Conservation (phyloP, 2,329 filamentous ascomycete species). For the Rhynchosporium agropyri region DNA sequence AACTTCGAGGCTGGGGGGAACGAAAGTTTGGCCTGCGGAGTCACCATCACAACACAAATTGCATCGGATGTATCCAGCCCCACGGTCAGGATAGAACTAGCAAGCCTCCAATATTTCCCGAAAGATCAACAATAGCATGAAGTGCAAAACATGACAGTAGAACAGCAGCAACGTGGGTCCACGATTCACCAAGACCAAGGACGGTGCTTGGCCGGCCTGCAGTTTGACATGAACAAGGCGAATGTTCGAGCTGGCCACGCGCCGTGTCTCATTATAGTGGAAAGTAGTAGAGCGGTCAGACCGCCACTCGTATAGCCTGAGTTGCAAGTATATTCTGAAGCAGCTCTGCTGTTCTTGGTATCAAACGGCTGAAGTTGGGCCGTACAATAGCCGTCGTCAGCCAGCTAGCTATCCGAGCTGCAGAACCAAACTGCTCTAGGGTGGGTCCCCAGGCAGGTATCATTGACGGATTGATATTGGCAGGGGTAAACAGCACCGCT, state of each 20-base stretch:
- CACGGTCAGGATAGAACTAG: neutral
- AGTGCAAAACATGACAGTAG: neutral
- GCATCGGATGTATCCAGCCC: conserved; percentile 1
- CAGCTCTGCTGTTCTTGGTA: conserved; percentile 2
- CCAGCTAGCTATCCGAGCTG: neutral
- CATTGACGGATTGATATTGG: neutral
- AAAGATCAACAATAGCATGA: conserved; percentile 5
- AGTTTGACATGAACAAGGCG: neutral
- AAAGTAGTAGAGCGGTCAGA: conserved; percentile 12
- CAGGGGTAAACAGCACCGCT: conserved; percentile 1
- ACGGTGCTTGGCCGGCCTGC: conserved; percentile 12
- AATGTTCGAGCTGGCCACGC: conserved; percentile 1
- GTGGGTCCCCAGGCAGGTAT: neutral
- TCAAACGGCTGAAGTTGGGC: conserved; percentile 14
- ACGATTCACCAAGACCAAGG: conserved; percentile 2
- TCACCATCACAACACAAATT: conserved; percentile 5
- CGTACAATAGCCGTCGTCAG: conserved; percentile 1
- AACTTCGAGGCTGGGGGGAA: conserved; percentile 13
- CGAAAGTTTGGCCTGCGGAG: conserved; percentile 6
- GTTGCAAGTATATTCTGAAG: neutral
- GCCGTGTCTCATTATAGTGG: conserved; percentile 11
- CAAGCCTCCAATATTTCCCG: conserved; percentile 6
- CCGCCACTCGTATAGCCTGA: conserved; percentile 15
- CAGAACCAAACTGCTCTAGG: neutral
- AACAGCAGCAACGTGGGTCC: conserved; percentile 13